phyloP scores from a whole-genome alignment of 306 rosid genomes.

The Carpinus fangiana region DNA sequence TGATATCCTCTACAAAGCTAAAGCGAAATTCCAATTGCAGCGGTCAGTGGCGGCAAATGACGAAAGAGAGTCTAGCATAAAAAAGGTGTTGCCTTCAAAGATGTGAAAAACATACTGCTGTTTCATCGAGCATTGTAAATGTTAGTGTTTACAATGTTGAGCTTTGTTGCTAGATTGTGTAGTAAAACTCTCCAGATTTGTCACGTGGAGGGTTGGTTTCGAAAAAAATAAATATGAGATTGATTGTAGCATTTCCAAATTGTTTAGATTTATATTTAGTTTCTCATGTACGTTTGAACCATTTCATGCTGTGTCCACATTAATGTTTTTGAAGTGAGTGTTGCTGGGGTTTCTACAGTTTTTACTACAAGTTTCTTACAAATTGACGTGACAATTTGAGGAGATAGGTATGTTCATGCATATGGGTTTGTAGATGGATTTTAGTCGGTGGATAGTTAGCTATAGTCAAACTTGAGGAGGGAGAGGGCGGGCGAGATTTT shows the following conservation, averaged over 20 bases:
- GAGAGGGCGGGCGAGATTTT: no score
- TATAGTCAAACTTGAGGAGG: no score
- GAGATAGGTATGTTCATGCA: no score
- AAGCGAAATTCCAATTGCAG: constrained; percentile 42
- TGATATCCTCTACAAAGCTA: constrained; percentile 48
- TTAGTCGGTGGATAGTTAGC: no score
- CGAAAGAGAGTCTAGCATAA: constrained; percentile 29
- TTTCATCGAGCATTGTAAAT: neutral
- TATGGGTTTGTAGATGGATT: no score
- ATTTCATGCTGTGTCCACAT: neutral
- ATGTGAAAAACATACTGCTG: constrained; percentile 33
- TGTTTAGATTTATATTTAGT: neutral
- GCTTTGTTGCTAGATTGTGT: constrained; percentile 8
- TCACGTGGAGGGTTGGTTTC: neutral
- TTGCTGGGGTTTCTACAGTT: no score
- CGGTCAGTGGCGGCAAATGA: constrained; percentile 27
- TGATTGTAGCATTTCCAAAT: neutral
- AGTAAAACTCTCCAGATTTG: neutral
- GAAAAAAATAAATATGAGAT: neutral
- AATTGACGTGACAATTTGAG: no score
- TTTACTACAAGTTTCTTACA: no score
- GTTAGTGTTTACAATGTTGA: neutral
- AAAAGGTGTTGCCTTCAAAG: constrained; percentile 49
- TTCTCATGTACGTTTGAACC: neutral
- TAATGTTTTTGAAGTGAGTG: neutral